phyloP scores from a whole-genome alignment of 257 asterid species.

The Solanum neorickii region DNA sequence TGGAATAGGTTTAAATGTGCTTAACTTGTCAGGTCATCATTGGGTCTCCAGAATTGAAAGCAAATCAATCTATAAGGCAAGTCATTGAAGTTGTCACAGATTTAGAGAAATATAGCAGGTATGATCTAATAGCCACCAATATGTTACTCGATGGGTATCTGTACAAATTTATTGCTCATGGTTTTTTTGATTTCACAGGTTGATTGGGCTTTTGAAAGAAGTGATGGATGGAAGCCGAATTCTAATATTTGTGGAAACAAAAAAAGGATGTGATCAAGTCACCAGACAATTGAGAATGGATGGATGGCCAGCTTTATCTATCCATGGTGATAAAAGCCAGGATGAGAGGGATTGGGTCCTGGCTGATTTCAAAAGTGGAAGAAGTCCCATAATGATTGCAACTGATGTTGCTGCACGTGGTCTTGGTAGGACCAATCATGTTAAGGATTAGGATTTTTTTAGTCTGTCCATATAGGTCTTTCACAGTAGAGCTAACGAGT shows the following conservation, averaged over 20 bases:
- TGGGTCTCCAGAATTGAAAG: slow-evolving; percentile 74
- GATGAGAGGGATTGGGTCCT: slow-evolving; percentile 94
- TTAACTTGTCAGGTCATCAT: slow-evolving; percentile 46
- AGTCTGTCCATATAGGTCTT: slow-evolving; percentile 28
- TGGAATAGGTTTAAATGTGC: neutral
- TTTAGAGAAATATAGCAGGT: slow-evolving; percentile 87
- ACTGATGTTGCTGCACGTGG: slow-evolving; percentile 99
- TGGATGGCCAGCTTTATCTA: slow-evolving; percentile 94
- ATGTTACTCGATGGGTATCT: neutral
- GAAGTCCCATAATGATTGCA: slow-evolving; percentile 87
- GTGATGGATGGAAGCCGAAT: slow-evolving; percentile 81
- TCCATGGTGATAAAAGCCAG: slow-evolving; percentile 90
- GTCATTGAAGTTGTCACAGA: slow-evolving; percentile 71
- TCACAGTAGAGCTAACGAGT: slow-evolving; percentile 26
- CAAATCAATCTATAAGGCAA: slow-evolving; percentile 75
- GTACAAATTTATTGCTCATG: slow-evolving; percentile 9
- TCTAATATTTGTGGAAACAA: slow-evolving; percentile 78
- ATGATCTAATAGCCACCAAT: neutral
- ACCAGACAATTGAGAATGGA: slow-evolving; percentile 82
- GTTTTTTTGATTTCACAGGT: slow-evolving; percentile 30
- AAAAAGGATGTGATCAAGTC: slow-evolving; percentile 90
- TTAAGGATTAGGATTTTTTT: slow-evolving; percentile 42
- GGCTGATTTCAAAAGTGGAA: slow-evolving; percentile 78
- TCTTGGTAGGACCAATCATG: slow-evolving; percentile 83
- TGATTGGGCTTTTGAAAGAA: slow-evolving; percentile 64